Base-by-base conservation (phyloP, 257 asterid species). In the Solanum gandarillasii region DNA sequence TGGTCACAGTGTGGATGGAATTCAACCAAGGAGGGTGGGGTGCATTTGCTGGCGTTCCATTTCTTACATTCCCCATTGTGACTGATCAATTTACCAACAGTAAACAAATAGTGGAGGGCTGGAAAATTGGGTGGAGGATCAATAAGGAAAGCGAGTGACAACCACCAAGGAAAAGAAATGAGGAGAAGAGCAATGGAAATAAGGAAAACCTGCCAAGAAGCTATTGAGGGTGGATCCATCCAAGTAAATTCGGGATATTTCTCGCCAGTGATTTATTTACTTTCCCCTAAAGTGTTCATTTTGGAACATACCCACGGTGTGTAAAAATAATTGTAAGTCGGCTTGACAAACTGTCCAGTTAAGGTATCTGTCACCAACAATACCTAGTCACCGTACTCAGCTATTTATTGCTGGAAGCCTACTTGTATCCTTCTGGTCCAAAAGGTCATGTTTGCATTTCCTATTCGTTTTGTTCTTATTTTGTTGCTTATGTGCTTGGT, bases 1-100 rank as follows among this genome's bases (percentile, higher is more conserved):
- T 95, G 97, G 98, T 91, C 97, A 6, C 95, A 95, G 60, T 93
- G 98, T 12, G 97, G 98, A 10, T 95, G 96, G 94, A 95, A 92
- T 78, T 95, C 96, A 1, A 95, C 94, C 1, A 90, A 90, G 92
- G 98, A 94, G 83, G 92, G 91, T 32, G 90, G 83, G 92, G 91
- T 32, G 90, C 93, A 62, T 92, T 89, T 87, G 89, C 90, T 5
- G 97, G 96, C 8, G 90, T 91, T 25, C 96, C 98, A 2, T 89
- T 92, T 36, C 94, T 95, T 34, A 91, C 94, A 13, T 90, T 92
- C 85, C 98, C 98, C 0, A 87, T 94, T 14, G 75, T 84, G 3
- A 88, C 91, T 92, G 95, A 94, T 86, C 98, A 94, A 43, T 79
- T 85, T 13, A 94, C 95, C 0, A 81, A 91, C 29, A 90, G 95